Evolutionary conservation across 371 early-diverging fungal species (phyloP).

Genomic region (Mucor circinelloides): DNA sequence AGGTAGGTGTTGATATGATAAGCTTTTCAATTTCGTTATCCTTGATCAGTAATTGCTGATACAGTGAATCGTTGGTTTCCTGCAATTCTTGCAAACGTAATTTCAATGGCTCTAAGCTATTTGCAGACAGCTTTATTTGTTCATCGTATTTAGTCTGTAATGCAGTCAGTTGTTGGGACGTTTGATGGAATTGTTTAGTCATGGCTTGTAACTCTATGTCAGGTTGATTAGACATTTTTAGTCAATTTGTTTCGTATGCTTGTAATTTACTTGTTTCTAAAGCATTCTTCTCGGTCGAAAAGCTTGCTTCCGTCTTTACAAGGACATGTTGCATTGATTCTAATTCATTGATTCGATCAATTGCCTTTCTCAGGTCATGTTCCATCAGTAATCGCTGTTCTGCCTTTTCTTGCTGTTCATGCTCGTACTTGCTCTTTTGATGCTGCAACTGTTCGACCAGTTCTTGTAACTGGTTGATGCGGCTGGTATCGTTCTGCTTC

Average conservation of each 20-base stretch:
- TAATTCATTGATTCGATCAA: slow-evolving; percentile 51
- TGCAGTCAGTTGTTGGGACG: slow-evolving; percentile 2
- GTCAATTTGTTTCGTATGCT: neutral
- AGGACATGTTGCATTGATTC: slow-evolving; percentile 41
- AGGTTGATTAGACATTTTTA: neutral
- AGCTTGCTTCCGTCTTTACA: slow-evolving; percentile 7
- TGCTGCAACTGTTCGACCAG: slow-evolving; percentile 33
- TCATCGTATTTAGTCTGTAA: slow-evolving; percentile 15
- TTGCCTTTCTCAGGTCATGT: slow-evolving; percentile 50
- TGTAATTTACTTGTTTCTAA: slow-evolving; percentile 8
- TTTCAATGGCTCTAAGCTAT: neutral
- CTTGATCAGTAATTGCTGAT: slow-evolving; percentile 17
- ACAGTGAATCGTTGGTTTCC: slow-evolving; percentile 2
- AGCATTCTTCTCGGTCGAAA: neutral
- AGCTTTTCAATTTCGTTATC: slow-evolving; percentile 24
- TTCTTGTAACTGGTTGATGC: slow-evolving; percentile 41
- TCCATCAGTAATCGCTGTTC: slow-evolving; percentile 39
- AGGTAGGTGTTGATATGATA: slow-evolving; percentile 13
- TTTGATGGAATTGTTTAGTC: neutral
- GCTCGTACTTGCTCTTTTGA: slow-evolving; percentile 33
- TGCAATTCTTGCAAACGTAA: slow-evolving; percentile 14
- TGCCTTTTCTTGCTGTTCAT: slow-evolving; percentile 32
- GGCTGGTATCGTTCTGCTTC: slow-evolving; percentile 24
- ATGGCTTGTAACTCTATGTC: slow-evolving; percentile 14
- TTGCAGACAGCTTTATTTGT: neutral